Evolutionary conservation across 1,284 basidiomycete genomes (phyloP).

Genomic region (Apiotrichum montevideense): DNA sequence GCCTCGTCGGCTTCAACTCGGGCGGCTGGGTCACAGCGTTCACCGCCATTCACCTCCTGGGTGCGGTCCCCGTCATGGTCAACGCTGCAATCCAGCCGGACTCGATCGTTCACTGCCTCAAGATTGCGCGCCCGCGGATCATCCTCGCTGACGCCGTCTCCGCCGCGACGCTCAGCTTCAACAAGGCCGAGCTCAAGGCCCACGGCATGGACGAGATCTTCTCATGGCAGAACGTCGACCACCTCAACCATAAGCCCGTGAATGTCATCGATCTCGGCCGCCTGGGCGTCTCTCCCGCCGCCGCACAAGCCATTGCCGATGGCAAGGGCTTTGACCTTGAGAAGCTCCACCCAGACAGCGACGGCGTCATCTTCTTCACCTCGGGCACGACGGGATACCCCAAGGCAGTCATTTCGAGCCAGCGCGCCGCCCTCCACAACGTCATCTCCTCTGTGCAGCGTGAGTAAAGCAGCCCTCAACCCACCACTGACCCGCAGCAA

Average conservation of each 20-base stretch:
- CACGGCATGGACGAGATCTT: background rate
- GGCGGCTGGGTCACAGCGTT: conserved; percentile 29
- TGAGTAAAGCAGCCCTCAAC: conserved; percentile 2
- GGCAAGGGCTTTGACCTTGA: conserved; percentile 14
- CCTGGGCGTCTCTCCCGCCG: background rate
- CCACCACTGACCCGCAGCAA: background rate
- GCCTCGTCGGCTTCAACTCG: conserved; percentile 35
- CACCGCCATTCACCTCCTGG: conserved; percentile 34
- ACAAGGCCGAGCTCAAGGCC: background rate
- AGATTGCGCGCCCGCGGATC: conserved; percentile 23
- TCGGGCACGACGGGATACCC: conserved; percentile 32
- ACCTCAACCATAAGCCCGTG: conserved; percentile 8
- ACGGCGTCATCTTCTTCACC: conserved; percentile 39
- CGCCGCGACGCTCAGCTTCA: conserved; percentile 1
- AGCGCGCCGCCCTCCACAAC: conserved; percentile 36
- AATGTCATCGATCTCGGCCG: conserved; percentile 2
- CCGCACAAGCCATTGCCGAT: background rate
- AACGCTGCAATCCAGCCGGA: conserved; percentile 29
- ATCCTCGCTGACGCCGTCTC: conserved; percentile 31
- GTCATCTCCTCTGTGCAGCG: conserved; percentile 30
- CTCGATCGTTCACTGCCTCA: conserved; percentile 24
- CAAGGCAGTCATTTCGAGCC: conserved; percentile 37
- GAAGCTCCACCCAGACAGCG: conserved; percentile 27
- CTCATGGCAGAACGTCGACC: conserved; percentile 7
- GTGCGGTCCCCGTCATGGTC: conserved; percentile 34